Evolutionary conservation across 1,139 yeast species (phyloP), one percentile per base, ranked within the genome.

Genomic region (Hemisphaericaspora xylanilytica): DNA sequence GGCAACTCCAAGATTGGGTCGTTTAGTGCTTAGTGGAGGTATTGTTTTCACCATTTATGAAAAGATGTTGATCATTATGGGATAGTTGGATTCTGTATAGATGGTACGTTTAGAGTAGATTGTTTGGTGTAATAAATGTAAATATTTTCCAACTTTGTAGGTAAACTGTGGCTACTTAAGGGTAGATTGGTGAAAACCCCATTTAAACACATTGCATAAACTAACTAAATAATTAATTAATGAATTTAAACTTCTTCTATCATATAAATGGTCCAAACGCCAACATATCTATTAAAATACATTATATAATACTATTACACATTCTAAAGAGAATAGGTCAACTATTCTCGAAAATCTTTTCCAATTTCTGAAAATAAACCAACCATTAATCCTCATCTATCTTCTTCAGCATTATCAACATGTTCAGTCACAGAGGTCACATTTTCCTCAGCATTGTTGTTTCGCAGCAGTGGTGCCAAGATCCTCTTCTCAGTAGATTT

Each of bases 11-110:
- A 75, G 98, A 57, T 70, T 92, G 48, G 98, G 97, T 3, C 77
- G 98, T 52, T 74, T 92, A 56, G 81, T 90, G 32, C 73, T 92
- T 56, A 85, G 95, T 65, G 97, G 97, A 42, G 97, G 97, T 50
- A 90, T 90, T 49, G 97, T 90, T 12, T 90, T 90, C 63, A 90
- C 97, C 25, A 85, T 90, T 42, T 90, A 90, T 61, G 97, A 90
- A 59, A 86, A 88, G 65, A 85, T 90, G 70, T 70, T 90, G 63
- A 78, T 75, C 20, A 48, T 85, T 12, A 58, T 86, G 57, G 52
- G 48, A 20, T 55, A 48, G 35, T 16, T 22, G 28, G 13, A 25
- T 8, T 28, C 5, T 3, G 13, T 16, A 13, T 28, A 20, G 22
- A 20, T 20, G 22, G 6, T n/a, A n/a, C n/a, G n/a, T n/a, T n/a